Conservation (phyloP, 2,329 filamentous ascomycete genomes). For the Alternaria brassicicola region DNA sequence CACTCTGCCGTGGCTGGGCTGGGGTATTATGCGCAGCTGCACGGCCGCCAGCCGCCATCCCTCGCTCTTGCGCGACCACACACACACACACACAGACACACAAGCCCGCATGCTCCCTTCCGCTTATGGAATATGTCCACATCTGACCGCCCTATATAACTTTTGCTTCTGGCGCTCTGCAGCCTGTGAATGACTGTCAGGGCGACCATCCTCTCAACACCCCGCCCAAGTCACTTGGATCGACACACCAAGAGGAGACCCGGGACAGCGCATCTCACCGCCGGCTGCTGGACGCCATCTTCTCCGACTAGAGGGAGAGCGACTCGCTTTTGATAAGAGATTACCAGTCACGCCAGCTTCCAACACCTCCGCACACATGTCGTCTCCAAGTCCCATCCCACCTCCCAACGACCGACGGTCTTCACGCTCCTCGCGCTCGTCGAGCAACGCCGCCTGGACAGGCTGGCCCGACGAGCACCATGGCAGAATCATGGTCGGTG, state of each 20-base stretch:
- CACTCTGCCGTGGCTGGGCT: conserved; percentile 3
- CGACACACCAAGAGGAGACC: conserved; percentile 3
- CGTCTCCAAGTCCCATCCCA: conserved; percentile 45
- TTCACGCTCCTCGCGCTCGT: conserved; percentile 45
- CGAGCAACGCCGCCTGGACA: conserved; percentile 38
- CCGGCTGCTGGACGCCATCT: not conserved
- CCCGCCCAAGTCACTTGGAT: conserved; percentile 6
- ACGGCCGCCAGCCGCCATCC: conserved; percentile 14
- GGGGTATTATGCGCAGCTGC: not conserved
- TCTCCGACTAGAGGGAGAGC: not conserved
- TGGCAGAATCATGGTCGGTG: conserved; percentile 41
- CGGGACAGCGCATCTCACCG: conserved; percentile 13
- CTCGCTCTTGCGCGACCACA: conserved; percentile 30
- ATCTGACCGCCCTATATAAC: conserved; percentile 25
- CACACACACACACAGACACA: not conserved
- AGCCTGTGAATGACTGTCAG: conserved; percentile 10
- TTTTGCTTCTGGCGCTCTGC: conserved; percentile 18
- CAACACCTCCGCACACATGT: conserved; percentile 30
- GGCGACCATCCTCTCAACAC: conserved; percentile 5
- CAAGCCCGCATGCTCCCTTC: conserved; percentile 21
- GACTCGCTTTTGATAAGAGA: not conserved
- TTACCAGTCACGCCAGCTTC: not conserved
- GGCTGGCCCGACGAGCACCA: conserved; percentile 26
- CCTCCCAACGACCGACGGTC: conserved; percentile 45
- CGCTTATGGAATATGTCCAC: conserved; percentile 24